Evolutionary conservation across 1,139 yeast genomes (phyloP).

Genomic region (Saccharomyces uvarum): DNA sequence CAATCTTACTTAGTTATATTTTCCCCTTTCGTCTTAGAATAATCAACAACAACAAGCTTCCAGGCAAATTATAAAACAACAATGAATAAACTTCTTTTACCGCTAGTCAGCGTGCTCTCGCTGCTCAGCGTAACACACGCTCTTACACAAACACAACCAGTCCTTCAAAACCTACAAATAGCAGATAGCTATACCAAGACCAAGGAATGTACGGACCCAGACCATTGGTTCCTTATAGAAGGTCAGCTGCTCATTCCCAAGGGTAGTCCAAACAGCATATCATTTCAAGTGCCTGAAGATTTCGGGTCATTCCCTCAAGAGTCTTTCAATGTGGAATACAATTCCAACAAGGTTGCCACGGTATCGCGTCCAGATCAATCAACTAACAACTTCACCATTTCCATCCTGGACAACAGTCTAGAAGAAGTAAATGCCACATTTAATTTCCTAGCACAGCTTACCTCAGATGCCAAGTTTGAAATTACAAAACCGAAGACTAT

Average conservation of each 20-base stretch:
- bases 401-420: constrained; percentile 9
- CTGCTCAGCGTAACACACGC: background rate
- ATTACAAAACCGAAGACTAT: constrained; percentile 15
- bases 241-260: constrained; percentile 21
- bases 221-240: constrained; percentile 25
- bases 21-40: background rate
- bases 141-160: background rate
- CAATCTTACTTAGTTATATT: background rate
- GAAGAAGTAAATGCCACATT: constrained; percentile 18
- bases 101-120: background rate
- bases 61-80: background rate
- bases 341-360: constrained; percentile 17
- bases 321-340: constrained; percentile 16
- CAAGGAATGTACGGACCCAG: constrained; percentile 19
- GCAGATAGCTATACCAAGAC: constrained; percentile 20
- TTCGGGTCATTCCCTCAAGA: constrained; percentile 17
- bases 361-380: constrained; percentile 13
- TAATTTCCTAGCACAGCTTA: constrained; percentile 21
- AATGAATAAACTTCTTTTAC: background rate
- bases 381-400: constrained; percentile 18
- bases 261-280: constrained; percentile 16
- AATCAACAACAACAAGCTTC: background rate
- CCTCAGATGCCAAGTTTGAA: constrained; percentile 10
- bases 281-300: constrained; percentile 22
- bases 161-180: constrained; percentile 12